Evolutionary conservation across 768 basidiomycete species (phyloP).

Genomic region (Rhodotorula graminis): DNA sequence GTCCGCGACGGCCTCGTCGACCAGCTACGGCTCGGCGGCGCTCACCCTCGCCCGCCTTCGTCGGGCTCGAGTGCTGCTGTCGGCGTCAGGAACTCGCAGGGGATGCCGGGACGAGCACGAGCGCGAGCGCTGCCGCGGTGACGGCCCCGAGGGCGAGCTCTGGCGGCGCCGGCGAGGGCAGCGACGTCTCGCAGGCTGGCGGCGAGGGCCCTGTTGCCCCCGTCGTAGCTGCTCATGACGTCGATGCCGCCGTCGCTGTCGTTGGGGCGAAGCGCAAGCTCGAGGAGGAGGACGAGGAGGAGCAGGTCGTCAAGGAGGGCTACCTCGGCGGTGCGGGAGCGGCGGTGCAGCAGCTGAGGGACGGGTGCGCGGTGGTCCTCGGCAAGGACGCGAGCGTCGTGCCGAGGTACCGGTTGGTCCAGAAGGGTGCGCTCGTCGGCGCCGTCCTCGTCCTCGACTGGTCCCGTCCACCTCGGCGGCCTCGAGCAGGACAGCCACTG

Average conservation of each 20-base stretch:
- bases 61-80: no score
- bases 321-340: background rate
- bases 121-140: background rate
- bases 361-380: background rate
- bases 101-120: no score
- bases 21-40: background rate
- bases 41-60: no score
- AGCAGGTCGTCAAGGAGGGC: background rate
- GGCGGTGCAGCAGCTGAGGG: background rate
- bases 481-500: no score
- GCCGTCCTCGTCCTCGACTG: background rate
- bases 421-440: background rate
- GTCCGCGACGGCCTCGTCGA: constrained; percentile 2
- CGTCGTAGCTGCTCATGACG: no score
- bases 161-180: background rate
- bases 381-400: background rate
- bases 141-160: no score
- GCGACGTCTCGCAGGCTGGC: no score
- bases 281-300: background rate
- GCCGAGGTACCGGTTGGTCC: background rate
- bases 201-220: no score
- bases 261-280: background rate
- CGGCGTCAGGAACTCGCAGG: no score
- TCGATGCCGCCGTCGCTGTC: no score
- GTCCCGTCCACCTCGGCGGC: no score